Base-by-base conservation (phyloP, 1,284 basidiomycete genomes). In the Ganoderma leucocontextum region DNA sequence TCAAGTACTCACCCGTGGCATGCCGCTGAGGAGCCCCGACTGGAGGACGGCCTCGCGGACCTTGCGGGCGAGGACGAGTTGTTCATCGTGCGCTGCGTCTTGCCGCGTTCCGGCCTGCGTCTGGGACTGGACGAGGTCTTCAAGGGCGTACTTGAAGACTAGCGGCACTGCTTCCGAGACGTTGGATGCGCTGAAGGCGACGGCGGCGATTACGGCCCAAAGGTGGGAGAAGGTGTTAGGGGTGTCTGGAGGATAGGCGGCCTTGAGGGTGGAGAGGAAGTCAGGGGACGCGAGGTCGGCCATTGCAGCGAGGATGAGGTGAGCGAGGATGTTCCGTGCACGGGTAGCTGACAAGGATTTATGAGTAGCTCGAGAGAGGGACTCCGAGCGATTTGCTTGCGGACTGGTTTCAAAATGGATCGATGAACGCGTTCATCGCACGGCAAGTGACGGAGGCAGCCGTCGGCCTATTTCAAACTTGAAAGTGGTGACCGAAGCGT, bases 21-120 rank as follows among this genome's bases (percentile, higher is more conserved):
- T 86, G 17, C 89, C 89, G 67, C 81, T 81, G 22, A 85, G 82
- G 71, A 87, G 75, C 8, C 86, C 88, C 9, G 84, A 82, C 73
- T 89, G 89, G 77, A 90, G 85, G 8, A 90, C 69, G 0, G 84
- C 84, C 67, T 90, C 89, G 15, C 87, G 81, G 29, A 89, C 74
- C 72, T 83, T 87, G 65, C 83, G 80, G 53, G 84, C 84, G 4
- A 89, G 78, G 5, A 80, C 53, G 36, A 81, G 76, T 52, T 76
- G 78, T 65, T 86, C 81, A 9, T 75, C 73, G 15, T 79, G 77
- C 0, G 77, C 76, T 33, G 76, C 65, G 1, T 63, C 66, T 38
- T 62, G 75, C 0, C 64, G 65, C 7, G 77, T 69, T 0, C 75
- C 75, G 36, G 80, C 76, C 22, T 64, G 57, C 9, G 47, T 52